Conservation (phyloP, 129 eudicot genomes). For the Tagetes erecta region DNA sequence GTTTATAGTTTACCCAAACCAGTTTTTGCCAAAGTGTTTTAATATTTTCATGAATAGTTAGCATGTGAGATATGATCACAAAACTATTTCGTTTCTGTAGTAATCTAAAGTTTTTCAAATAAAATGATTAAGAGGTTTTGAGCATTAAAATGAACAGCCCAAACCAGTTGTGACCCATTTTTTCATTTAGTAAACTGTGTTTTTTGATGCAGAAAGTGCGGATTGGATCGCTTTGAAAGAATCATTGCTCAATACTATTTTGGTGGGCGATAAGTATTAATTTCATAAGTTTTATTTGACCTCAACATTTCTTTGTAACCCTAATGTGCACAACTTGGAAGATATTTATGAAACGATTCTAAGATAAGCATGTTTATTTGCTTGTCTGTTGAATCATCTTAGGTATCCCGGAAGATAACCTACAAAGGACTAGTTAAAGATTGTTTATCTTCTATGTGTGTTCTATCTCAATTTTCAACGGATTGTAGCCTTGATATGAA, state of each 20-base stretch:
- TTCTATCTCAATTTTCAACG: slow-evolving; percentile 35
- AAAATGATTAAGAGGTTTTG: neutral
- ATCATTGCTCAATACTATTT: slow-evolving; percentile 69
- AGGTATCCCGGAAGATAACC: slow-evolving; percentile 77
- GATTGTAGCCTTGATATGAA: slow-evolving; percentile 32
- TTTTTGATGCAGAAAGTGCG: slow-evolving; percentile 55
- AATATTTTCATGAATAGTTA: neutral
- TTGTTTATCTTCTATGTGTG: slow-evolving; percentile 52
- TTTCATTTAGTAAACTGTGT: neutral
- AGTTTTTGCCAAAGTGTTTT: neutral
- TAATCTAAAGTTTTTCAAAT: neutral
- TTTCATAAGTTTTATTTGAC: neutral
- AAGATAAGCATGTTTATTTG: neutral
- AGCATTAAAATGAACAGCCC: neutral
- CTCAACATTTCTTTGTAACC: neutral
- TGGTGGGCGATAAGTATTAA: slow-evolving; percentile 44
- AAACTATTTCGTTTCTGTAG: neutral
- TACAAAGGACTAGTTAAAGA: slow-evolving; percentile 66
- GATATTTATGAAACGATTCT: slow-evolving; percentile 10
- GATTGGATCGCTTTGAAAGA: slow-evolving; percentile 77
- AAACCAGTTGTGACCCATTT: neutral
- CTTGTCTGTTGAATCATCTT: slow-evolving; percentile 20
- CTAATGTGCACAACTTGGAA: slow-evolving; percentile 4
- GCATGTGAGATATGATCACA: neutral
- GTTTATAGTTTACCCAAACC: neutral